A percentile compares a stretch with the other conserved stretches of the same genome.
Conservation (phyloP, 176 grass and related monocot species). For the Miscanthus lutarioriparius region DNA sequence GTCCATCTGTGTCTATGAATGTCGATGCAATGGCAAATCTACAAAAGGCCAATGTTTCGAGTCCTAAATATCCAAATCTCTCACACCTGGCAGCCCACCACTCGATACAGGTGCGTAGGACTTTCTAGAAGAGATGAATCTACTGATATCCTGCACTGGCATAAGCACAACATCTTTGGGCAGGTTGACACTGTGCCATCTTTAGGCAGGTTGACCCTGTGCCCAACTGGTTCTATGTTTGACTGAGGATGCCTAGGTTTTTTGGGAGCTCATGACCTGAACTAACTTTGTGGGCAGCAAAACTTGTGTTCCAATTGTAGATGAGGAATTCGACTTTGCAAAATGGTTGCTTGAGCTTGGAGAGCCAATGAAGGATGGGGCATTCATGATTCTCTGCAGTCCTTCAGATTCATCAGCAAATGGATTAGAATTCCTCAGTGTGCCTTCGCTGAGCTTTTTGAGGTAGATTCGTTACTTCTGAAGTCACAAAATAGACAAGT, state of each 20-base stretch:
- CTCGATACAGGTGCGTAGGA: background rate
- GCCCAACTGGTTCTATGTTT: background rate
- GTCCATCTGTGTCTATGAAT: too few relatives aligned
- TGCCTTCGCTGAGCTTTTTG: constrained; percentile 32
- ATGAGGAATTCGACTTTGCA: constrained; percentile 5
- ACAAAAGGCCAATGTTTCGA: too few relatives aligned
- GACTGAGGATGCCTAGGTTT: background rate
- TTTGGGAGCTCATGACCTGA: constrained; percentile 4
- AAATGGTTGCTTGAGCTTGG: background rate
- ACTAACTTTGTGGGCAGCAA: constrained; percentile 11
- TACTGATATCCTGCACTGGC: background rate
- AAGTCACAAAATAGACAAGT: constrained; percentile 30
- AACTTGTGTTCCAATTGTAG: background rate
- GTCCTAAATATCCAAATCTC: too few relatives aligned
- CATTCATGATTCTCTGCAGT: background rate
- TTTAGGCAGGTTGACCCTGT: constrained; percentile 2
- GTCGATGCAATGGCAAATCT: too few relatives aligned
- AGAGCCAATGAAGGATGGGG: background rate
- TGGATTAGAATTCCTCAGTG: background rate
- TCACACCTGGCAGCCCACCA: background rate
- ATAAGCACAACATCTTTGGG: background rate
- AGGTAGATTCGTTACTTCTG: constrained; percentile 70
- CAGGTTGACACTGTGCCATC: background rate
- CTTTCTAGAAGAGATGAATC: background rate
- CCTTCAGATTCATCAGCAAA: background rate